Evolutionary conservation across 306 rosid genomes (phyloP), one percentile per base, ranked within the genome.

Genomic region (Cicer yamashitae): DNA sequence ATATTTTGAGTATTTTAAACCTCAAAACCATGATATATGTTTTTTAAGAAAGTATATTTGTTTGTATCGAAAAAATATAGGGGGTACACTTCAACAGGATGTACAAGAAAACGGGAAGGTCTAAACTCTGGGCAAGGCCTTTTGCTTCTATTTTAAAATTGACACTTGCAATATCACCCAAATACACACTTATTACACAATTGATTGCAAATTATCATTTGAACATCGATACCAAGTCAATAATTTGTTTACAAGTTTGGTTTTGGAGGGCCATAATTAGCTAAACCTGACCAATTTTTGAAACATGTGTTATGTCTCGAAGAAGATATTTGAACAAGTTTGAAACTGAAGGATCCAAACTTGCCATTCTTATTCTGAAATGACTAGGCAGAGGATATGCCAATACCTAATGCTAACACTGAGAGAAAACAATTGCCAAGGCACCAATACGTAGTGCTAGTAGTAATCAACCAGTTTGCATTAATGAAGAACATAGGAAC

Each of bases 401-500:
- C 11, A 44, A 45, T 12, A 66, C 53, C 15, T 22, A 18, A 46
- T 12, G 11, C 57, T 15, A 46, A 46, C 72, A 45, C 22, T 7
- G 10, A 46, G 41, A 67, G 12, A 67, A 30, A 67, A 66, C 17
- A 43, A 25, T 6, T 6, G 20, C 12, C 41, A 46, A 45, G 5
- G 11, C 56, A 12, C 20, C 20, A 45, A 67, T 67, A 45, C 72
- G n/a, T 22, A 67, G 51, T 66, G 15, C 18, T 68, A 68, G 59
- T 48, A 47, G 22, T n/a, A 62, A 62, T 17, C 47, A 38, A 9
- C 52, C 14, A 65, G 52, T 10, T 65, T 17, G 52, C 71, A 65
- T 43, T 17, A 65, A 65, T 15, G 71, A 65, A 17, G 34, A 65
- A 43, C 47, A 37, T 62, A 39, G 68, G 25, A 70, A 70, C 75